Conservation (phyloP, 2,329 filamentous ascomycete genomes). For the Cryphonectria nitschkei region DNA sequence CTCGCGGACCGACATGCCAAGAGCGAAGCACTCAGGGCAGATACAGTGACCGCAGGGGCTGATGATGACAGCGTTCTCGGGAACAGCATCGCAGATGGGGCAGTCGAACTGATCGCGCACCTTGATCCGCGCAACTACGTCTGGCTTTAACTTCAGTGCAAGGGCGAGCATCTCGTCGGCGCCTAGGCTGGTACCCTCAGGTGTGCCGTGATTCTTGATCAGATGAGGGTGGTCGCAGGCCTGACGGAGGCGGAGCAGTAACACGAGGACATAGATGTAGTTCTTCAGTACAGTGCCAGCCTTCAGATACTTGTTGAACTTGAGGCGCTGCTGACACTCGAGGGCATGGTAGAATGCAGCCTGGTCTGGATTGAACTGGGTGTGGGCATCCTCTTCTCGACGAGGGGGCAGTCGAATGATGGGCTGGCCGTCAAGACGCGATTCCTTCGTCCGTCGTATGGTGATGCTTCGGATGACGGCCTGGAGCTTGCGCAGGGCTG, state of each 20-base stretch:
- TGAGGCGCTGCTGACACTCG: conserved; percentile 34
- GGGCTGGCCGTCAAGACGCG: conserved; percentile 74
- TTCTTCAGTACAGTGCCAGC: conserved; percentile 44
- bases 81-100: not conserved
- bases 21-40: conserved; percentile 36
- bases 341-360: conserved; percentile 56
- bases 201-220: conserved; percentile 41
- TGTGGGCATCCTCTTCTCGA: conserved; percentile 60
- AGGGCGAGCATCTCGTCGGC: conserved; percentile 36
- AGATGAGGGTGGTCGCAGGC: conserved; percentile 78
- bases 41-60: conserved; percentile 38
- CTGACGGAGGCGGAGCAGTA: conserved; percentile 75
- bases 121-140: conserved; percentile 28
- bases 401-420: conserved; percentile 70
- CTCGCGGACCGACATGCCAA: conserved; percentile 25
- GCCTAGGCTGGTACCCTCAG: conserved; percentile 35
- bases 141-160: conserved; percentile 30
- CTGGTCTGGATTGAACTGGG: conserved; percentile 68
- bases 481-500: conserved; percentile 46
- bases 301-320: conserved; percentile 36
- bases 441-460: conserved; percentile 77
- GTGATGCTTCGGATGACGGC: conserved; percentile 72
- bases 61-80: conserved; percentile 34
- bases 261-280: conserved; percentile 76
- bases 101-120: conserved; percentile 1